These are phyloP conservation scores for Debaryomyces sp. DNA, from an alignment of 1,139 yeast species.

Conservation along the genomic window DNA sequence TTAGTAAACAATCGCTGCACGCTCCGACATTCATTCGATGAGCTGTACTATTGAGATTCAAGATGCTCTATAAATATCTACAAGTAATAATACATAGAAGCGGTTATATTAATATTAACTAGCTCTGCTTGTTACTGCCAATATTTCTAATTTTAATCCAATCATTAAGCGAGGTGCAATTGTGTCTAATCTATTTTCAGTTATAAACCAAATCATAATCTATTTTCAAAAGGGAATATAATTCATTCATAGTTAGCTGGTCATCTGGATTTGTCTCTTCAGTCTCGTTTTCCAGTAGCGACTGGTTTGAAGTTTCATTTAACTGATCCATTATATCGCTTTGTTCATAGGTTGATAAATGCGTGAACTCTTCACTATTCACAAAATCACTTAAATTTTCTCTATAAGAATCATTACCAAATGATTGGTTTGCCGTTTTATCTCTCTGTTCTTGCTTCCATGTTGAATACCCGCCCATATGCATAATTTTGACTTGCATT, in stretches of 20 bases:
- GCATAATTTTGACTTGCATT: conserved; percentile 15
- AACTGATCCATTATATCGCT: conserved; percentile 10
- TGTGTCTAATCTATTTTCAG: background rate
- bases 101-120: too few species aligned
- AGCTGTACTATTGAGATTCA: background rate
- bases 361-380: conserved; percentile 15
- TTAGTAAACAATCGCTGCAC: conserved; percentile 5
- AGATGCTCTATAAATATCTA: background rate
- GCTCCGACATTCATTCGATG: background rate
- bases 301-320: conserved; percentile 3
- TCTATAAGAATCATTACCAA: conserved; percentile 9
- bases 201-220: conserved; percentile 19
- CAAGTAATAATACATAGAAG: background rate
- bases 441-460: conserved; percentile 14
- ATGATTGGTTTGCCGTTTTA: conserved; percentile 2
- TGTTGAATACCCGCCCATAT: conserved; percentile 15
- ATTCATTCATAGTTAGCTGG: conserved; percentile 18
- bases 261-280: conserved; percentile 7
- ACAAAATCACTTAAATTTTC: conserved; percentile 10
- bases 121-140: background rate
- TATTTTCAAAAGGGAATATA: conserved; percentile 16
- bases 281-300: conserved; percentile 7
- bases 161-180: background rate
- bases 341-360: conserved; percentile 14
- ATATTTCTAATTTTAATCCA: background rate